Conservation (phyloP, 139 green algal genomes). For the Picocystis salinarum region DNA sequence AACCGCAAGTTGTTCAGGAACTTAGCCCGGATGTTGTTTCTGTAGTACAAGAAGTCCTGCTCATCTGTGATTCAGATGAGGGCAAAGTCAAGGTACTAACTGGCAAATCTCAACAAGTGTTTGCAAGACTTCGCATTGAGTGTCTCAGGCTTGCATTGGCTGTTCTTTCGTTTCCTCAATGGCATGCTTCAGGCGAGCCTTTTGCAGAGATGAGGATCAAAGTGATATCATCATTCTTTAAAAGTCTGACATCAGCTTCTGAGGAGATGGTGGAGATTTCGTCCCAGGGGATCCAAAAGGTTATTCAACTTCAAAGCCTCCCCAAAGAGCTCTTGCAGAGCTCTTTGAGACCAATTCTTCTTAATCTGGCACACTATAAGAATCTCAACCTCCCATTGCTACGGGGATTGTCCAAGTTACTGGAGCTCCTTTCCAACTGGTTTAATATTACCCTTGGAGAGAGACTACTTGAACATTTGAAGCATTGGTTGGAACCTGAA, state of each 20-base stretch:
- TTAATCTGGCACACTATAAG: constrained; percentile 57
- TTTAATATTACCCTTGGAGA: constrained; percentile 90
- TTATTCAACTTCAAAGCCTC: constrained; percentile 19
- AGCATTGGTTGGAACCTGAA: constrained; percentile 66
- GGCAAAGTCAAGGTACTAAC: too few relatives aligned
- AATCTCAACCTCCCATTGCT: constrained; percentile 28
- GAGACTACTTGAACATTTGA: constrained; percentile 83
- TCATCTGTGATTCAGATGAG: too few relatives aligned
- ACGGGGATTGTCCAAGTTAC: constrained; percentile 35
- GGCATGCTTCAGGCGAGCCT: too few relatives aligned
- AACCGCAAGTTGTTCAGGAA: too few relatives aligned
- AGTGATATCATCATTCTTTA: constrained; percentile 49
- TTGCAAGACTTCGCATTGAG: too few relatives aligned
- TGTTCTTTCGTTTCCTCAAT: too few relatives aligned
- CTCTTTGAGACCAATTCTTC: constrained; percentile 66
- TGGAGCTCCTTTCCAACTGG: constrained; percentile 65
- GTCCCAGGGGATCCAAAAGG: constrained; percentile 17
- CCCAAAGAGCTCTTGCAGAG: constrained; percentile 38
- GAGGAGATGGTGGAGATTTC: constrained; percentile 23
- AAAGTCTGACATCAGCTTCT: constrained; percentile 22
- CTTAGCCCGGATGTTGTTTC: too few relatives aligned
- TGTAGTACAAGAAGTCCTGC: too few relatives aligned
- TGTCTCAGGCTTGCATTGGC: too few relatives aligned
- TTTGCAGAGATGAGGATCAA: constrained; percentile 35
- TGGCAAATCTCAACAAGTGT: too few relatives aligned